A percentile compares a stretch with the other conserved stretches of the same genome.
Evolutionary conservation across 768 basidiomycete species (phyloP).

Genomic region (Myochromella boudieri): DNA sequence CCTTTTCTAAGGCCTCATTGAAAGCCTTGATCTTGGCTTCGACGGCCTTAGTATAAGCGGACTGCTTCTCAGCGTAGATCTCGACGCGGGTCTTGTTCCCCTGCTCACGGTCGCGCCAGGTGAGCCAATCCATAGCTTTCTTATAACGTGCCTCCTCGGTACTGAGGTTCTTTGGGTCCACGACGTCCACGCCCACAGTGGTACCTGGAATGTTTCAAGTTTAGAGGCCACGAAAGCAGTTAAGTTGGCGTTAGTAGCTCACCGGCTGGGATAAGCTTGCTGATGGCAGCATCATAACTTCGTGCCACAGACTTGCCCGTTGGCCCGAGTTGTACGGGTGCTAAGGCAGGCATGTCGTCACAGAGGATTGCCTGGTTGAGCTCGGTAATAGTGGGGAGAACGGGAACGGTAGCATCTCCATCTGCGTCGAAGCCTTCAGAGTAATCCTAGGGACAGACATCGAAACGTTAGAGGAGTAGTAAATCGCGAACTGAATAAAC

Average conservation of each 20-base stretch:
- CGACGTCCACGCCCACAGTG: background rate
- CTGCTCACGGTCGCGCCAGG: background rate
- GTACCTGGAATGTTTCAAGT: too few species aligned
- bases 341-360: constrained; percentile 7
- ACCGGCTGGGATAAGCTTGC: constrained; percentile 4
- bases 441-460: background rate
- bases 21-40: background rate
- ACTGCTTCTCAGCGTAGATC: background rate
- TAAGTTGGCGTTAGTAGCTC: background rate
- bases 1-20: background rate
- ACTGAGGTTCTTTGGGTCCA: background rate
- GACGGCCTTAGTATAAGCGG: background rate
- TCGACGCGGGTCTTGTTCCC: background rate
- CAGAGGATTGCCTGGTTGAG: constrained; percentile 6
- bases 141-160: background rate
- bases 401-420: background rate
- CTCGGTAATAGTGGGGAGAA: background rate
- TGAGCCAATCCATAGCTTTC: background rate
- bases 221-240: background rate
- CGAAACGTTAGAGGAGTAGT: background rate
- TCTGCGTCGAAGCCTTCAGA: constrained; percentile 1
- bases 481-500: too few species aligned
- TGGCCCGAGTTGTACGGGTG: constrained; percentile 8
- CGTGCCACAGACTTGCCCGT: constrained; percentile 5
- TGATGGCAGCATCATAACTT: constrained; percentile 1